These are phyloP conservation scores for Torulaspora globosa DNA, from an alignment of 1,139 yeast genomes.

Conservation along the genomic window DNA sequence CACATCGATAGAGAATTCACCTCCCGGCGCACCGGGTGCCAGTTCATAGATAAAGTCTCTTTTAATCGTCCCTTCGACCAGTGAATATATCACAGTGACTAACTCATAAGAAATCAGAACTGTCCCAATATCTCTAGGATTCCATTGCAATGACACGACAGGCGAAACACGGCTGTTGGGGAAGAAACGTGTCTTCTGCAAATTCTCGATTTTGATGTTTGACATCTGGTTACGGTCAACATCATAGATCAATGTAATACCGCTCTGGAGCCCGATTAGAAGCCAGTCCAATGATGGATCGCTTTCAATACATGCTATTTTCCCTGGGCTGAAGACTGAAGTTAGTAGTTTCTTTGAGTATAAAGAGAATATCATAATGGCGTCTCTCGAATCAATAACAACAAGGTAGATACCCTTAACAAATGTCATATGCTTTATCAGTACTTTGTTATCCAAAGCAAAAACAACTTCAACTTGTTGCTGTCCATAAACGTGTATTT, in stretches of 20 bases:
- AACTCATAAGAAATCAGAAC: slow-evolving; percentile 69
- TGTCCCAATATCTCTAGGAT: slow-evolving; percentile 85
- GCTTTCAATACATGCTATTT: slow-evolving; percentile 61
- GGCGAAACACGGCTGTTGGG: slow-evolving; percentile 45
- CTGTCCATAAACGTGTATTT: slow-evolving; percentile 78
- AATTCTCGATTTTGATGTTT: slow-evolving; percentile 63
- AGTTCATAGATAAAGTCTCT: slow-evolving; percentile 56
- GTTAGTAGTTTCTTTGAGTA: slow-evolving; percentile 57
- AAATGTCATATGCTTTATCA: slow-evolving; percentile 57
- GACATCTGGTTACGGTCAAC: slow-evolving; percentile 71
- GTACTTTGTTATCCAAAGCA: slow-evolving; percentile 47
- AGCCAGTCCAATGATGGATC: slow-evolving; percentile 92
- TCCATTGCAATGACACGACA: slow-evolving; percentile 66
- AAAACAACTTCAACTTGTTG: slow-evolving; percentile 74
- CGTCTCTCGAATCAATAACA: slow-evolving; percentile 53
- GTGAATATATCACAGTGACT: slow-evolving; percentile 64
- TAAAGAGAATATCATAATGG: slow-evolving; percentile 65
- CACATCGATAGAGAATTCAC: slow-evolving; percentile 38
- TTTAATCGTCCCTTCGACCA: slow-evolving; percentile 56
- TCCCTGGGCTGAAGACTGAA: slow-evolving; percentile 53
- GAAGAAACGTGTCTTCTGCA: slow-evolving; percentile 50
- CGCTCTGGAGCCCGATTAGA: slow-evolving; percentile 74
- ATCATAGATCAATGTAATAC: slow-evolving; percentile 70
- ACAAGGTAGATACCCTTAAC: slow-evolving; percentile 79
- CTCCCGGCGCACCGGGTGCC: slow-evolving; percentile 61